Evolutionary conservation across 2,329 filamentous ascomycete species (phyloP).

Genomic region (Mycosphaerelloides madeirae): DNA sequence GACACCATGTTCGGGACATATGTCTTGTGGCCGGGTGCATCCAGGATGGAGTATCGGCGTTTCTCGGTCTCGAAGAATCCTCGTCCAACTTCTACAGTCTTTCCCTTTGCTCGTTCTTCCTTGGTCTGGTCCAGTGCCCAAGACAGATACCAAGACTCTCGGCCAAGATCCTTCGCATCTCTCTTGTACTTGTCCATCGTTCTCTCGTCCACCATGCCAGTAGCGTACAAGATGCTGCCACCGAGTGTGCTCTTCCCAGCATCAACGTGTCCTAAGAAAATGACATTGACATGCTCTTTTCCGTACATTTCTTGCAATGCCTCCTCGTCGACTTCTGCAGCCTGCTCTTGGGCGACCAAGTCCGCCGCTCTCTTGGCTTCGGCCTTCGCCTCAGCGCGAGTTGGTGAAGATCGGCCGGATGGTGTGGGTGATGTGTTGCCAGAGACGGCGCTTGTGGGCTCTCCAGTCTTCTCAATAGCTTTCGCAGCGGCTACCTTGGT

Average conservation of each 20-base stretch:
- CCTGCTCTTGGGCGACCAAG: slow-evolving; percentile 76
- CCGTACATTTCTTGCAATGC: slow-evolving; percentile 94
- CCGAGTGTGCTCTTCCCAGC: slow-evolving; percentile 96
- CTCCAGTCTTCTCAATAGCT: slow-evolving; percentile 86
- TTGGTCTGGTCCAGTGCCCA: slow-evolving; percentile 97
- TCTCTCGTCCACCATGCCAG: slow-evolving; percentile 98
- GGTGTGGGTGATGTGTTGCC: slow-evolving; percentile 74
- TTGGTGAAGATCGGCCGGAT: slow-evolving; percentile 68
- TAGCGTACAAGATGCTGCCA: slow-evolving; percentile 85
- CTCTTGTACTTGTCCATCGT: slow-evolving; percentile 98
- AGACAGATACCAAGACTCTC: slow-evolving; percentile 97
- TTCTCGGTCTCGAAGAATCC: slow-evolving; percentile 97
- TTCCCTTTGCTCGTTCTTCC: slow-evolving; percentile 92
- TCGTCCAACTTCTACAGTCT: slow-evolving; percentile 94
- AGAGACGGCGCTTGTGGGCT: slow-evolving; percentile 49
- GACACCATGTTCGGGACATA: slow-evolving; percentile 99
- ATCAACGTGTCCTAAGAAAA: slow-evolving; percentile 97
- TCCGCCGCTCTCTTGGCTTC: slow-evolving; percentile 63
- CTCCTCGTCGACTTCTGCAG: slow-evolving; percentile 71
- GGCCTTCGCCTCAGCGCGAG: slow-evolving; percentile 52
- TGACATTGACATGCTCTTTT: slow-evolving; percentile 90
- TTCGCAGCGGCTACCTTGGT: slow-evolving; percentile 82
- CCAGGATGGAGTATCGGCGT: slow-evolving; percentile 90
- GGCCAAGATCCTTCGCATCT: slow-evolving; percentile 91
- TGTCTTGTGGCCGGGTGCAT: slow-evolving; percentile 95